Evolutionary conservation across 2,329 filamentous ascomycete genomes (phyloP).

Genomic region (Aspergillus tamarii): DNA sequence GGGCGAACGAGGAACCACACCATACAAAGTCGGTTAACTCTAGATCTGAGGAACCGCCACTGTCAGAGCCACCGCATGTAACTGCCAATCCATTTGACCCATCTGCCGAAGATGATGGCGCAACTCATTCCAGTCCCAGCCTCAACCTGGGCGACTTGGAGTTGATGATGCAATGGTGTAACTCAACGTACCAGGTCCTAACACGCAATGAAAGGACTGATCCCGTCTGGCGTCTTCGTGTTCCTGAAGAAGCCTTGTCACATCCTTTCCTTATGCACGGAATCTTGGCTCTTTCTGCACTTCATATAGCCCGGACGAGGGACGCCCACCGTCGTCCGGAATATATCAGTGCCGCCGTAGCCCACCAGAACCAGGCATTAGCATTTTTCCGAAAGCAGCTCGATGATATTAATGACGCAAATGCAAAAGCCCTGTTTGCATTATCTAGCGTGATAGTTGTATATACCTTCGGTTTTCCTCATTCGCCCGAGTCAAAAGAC

Average conservation of each 20-base stretch:
- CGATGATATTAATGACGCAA: slow-evolving; percentile 35
- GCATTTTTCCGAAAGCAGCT: slow-evolving; percentile 39
- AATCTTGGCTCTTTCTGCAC: slow-evolving; percentile 37
- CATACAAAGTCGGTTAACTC: slow-evolving; percentile 22
- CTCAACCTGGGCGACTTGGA: slow-evolving; percentile 51
- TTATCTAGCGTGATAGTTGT: slow-evolving; percentile 42
- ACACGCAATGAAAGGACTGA: slow-evolving; percentile 35
- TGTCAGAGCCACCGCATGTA: slow-evolving; percentile 15
- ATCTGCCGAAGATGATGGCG: slow-evolving; percentile 24
- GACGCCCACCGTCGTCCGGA: slow-evolving; percentile 26
- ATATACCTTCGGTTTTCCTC: slow-evolving; percentile 43
- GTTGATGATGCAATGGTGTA: slow-evolving; percentile 46
- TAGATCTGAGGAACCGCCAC: slow-evolving; percentile 23
- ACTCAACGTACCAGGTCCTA: slow-evolving; percentile 35
- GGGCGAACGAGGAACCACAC: slow-evolving; percentile 34
- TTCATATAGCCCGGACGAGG: slow-evolving; percentile 38
- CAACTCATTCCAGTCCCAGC: slow-evolving; percentile 23
- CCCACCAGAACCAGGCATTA: slow-evolving; percentile 39
- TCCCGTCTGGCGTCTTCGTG: slow-evolving; percentile 35
- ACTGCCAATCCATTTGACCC: slow-evolving; percentile 30
- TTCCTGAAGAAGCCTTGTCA: slow-evolving; percentile 38
- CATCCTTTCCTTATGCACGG: slow-evolving; percentile 43
- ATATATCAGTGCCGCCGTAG: slow-evolving; percentile 41
- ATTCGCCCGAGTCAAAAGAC: slow-evolving; percentile 30
- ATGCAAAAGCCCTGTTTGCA: slow-evolving; percentile 46